phyloP scores from a whole-genome alignment of 2,329 filamentous ascomycete species.

The Claviceps paspali region DNA sequence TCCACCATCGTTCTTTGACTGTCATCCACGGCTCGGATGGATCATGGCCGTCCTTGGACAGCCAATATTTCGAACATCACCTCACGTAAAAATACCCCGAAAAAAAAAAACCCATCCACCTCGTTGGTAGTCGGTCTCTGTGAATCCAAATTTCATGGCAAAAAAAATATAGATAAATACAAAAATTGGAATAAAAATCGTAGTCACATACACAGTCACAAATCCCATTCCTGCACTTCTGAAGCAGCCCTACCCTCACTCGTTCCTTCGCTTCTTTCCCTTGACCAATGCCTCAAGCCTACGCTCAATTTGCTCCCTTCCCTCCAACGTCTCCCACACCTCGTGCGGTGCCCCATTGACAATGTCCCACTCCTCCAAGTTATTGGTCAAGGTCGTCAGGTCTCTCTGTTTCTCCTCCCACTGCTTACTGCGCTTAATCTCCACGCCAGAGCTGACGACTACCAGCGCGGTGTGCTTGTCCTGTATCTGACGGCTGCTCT shows the following conservation, averaged over 20 bases:
- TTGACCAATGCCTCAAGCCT: conserved; percentile 53
- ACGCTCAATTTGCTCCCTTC: conserved; percentile 62
- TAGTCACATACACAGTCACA: no score
- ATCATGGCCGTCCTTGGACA: no score
- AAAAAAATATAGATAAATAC: neutral
- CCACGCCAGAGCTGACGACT: conserved; percentile 67
- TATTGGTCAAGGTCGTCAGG: conserved; percentile 63
- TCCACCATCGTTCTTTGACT: no score
- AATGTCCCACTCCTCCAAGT: conserved; percentile 71
- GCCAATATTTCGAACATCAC: no score
- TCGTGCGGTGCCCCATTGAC: conserved; percentile 73
- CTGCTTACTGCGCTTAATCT: conserved; percentile 46
- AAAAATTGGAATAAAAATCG: neutral
- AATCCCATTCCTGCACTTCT: no score
- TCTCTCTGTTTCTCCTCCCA: conserved; percentile 84
- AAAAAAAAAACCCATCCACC: no score
- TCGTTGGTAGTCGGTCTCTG: no score
- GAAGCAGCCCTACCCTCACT: no score
- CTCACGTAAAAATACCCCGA: no score
- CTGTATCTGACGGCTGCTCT: conserved; percentile 66
- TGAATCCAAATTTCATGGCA: no score
- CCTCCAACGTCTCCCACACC: conserved; percentile 66
- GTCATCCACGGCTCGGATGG: no score
- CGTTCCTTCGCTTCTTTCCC: no score
- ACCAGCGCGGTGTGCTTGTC: conserved; percentile 58